A percentile compares a stretch with the other conserved stretches of the same genome.
Evolutionary conservation across 495 filamentous ascomycete species (phyloP).

Genomic region (Saxophila tyrrhenica): DNA sequence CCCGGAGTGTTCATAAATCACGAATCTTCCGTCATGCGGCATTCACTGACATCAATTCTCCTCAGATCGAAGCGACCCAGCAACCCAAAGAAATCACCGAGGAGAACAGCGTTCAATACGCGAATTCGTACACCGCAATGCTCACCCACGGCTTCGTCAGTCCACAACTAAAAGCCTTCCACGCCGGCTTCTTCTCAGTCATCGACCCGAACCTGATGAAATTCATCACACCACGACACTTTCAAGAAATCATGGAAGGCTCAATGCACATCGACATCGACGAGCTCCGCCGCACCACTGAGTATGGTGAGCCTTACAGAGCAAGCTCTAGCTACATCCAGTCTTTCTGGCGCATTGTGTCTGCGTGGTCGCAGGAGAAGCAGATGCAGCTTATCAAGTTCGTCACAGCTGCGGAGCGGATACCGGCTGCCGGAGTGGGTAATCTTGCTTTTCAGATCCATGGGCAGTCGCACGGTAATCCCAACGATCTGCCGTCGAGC

Average conservation of each 20-base stretch:
- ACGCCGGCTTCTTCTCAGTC: slow-evolving; percentile 66
- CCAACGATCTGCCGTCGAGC: slow-evolving; percentile 55
- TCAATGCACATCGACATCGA: slow-evolving; percentile 57
- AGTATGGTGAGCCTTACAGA: slow-evolving; percentile 59
- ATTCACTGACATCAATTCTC: too few species aligned
- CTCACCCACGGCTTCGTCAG: slow-evolving; percentile 66
- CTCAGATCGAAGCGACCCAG: background rate
- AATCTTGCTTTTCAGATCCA: slow-evolving; percentile 75
- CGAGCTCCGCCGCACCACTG: slow-evolving; percentile 53
- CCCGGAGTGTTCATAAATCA: too few species aligned
- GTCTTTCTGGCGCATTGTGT: slow-evolving; percentile 76
- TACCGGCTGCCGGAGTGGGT: slow-evolving; percentile 72
- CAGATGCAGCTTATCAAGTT: slow-evolving; percentile 74
- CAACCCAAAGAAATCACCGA: slow-evolving; percentile 45
- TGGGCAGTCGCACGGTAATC: slow-evolving; percentile 32
- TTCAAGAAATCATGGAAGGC: slow-evolving; percentile 75
- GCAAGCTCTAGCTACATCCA: slow-evolving; percentile 52
- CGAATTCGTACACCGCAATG: slow-evolving; percentile 81
- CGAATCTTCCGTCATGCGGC: too few species aligned
- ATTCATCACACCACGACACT: slow-evolving; percentile 60
- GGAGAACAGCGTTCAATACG: slow-evolving; percentile 62
- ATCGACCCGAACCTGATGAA: slow-evolving; percentile 56
- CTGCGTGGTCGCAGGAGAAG: slow-evolving; percentile 50
- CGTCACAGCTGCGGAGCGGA: slow-evolving; percentile 81
- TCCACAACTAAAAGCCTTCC: slow-evolving; percentile 70